phyloP scores from a whole-genome alignment of 441 rosid species.

The Populus hybrid region DNA sequence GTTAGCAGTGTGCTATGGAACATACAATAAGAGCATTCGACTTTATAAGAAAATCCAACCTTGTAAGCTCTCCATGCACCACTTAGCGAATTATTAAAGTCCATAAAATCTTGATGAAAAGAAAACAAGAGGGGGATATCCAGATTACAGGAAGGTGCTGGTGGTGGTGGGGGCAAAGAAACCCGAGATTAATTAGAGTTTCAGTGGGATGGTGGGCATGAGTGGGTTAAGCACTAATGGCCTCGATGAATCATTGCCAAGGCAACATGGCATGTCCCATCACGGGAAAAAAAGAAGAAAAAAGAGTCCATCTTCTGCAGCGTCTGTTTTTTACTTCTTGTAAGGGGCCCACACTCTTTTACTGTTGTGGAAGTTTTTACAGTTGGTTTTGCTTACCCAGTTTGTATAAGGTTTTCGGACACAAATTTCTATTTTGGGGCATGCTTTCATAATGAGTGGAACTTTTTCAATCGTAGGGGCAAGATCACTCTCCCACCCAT shows the following conservation, averaged over 20 bases:
- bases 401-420: neutral
- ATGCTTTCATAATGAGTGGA: neutral
- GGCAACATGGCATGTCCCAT: constrained; percentile 38
- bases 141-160: constrained; percentile 12
- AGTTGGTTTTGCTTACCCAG: constrained; percentile 21
- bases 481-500: neutral
- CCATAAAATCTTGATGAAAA: constrained; percentile 20
- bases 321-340: constrained; percentile 33
- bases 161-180: constrained; percentile 17
- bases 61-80: constrained; percentile 5
- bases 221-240: constrained; percentile 53
- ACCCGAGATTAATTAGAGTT: constrained; percentile 17
- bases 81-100: neutral
- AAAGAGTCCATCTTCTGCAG: constrained; percentile 19
- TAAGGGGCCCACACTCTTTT: constrained; percentile 18
- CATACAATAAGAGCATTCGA: neutral
- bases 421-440: constrained; percentile 20
- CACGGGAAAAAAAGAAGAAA: neutral
- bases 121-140: neutral
- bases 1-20: neutral
- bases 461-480: neutral
- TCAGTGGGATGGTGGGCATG: constrained; percentile 28
- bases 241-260: constrained; percentile 37
- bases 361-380: constrained; percentile 50
- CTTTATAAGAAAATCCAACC: neutral